These are phyloP conservation scores for Tricholoma bakamatsutake DNA, from an alignment of 768 basidiomycete species.

Conservation along the genomic window DNA sequence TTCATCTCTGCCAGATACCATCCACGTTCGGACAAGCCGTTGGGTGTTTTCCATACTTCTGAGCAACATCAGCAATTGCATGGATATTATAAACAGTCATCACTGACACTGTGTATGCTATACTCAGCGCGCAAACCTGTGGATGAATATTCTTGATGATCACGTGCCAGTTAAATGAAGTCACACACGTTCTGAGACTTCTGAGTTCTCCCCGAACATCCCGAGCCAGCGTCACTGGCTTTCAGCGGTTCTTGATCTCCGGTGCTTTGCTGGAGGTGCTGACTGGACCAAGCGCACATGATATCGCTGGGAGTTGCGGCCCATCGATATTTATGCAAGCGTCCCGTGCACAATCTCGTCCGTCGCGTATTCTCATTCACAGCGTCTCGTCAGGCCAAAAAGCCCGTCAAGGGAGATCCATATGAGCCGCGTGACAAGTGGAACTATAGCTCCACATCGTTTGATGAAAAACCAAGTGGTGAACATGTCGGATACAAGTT, in stretches of 20 bases:
- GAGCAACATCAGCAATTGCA: neutral
- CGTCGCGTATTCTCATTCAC: slow-evolving; percentile 20
- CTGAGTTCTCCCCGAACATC: slow-evolving; percentile 5
- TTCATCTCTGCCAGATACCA: slow-evolving; percentile 54
- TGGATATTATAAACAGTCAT: neutral
- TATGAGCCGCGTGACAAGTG: slow-evolving; percentile 50
- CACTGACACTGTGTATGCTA: neutral
- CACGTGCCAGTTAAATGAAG: neutral
- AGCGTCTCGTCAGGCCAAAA: slow-evolving; percentile 6
- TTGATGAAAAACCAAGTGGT: slow-evolving; percentile 44
- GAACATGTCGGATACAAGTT: slow-evolving; percentile 38
- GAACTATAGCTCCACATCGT: slow-evolving; percentile 71
- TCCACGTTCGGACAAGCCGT: slow-evolving; percentile 66
- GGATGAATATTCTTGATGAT: neutral
- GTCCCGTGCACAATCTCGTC: slow-evolving; percentile 12
- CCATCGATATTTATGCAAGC: slow-evolving; percentile 27
- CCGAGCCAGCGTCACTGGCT: neutral
- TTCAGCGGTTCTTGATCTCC: neutral
- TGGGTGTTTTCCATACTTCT: slow-evolving; percentile 30
- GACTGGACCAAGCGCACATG: slow-evolving; percentile 27
- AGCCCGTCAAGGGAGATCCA: slow-evolving; percentile 10
- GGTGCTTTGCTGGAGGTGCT: slow-evolving; percentile 10
- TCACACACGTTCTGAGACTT: too few relatives aligned
- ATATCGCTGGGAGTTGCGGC: slow-evolving; percentile 26
- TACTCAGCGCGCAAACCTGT: neutral